A percentile compares a stretch with the other conserved stretches of the same genome.
phyloP scores from a whole-genome alignment of 257 asterid genomes.

The Voacanga thouarsii region DNA sequence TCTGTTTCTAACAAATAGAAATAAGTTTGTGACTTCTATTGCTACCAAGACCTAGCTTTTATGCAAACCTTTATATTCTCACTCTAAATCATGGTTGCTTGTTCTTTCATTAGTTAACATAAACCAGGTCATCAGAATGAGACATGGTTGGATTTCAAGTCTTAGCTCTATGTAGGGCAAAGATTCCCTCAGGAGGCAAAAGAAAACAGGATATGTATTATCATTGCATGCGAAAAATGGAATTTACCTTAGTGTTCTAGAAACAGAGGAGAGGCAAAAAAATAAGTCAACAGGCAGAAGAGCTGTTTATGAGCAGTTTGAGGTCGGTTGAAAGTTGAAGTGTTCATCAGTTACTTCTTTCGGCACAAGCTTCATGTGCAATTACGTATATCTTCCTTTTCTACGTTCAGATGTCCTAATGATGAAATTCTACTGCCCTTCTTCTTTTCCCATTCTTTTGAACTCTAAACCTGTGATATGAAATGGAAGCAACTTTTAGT shows the following conservation, averaged over 20 bases:
- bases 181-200: neutral
- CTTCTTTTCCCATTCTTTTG: neutral
- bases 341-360: neutral
- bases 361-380: neutral
- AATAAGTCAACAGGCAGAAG: neutral
- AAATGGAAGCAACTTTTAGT: neutral
- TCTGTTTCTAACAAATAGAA: neutral
- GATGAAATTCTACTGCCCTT: neutral
- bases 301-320: neutral
- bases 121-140: neutral
- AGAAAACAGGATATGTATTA: neutral
- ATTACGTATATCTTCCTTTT: neutral
- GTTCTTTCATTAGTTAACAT: neutral
- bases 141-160: neutral
- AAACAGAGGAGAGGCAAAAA: neutral
- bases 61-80: neutral
- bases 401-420: neutral
- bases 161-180: neutral
- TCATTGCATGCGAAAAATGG: neutral
- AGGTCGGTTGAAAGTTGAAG: neutral
- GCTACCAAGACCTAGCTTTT: neutral
- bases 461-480: neutral
- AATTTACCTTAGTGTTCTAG: neutral
- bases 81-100: neutral
- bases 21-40: neutral